Evolutionary conservation across 208 protist species (phyloP), one percentile per base, ranked within the genome.

Genomic region (Leishmania guyanensis): DNA sequence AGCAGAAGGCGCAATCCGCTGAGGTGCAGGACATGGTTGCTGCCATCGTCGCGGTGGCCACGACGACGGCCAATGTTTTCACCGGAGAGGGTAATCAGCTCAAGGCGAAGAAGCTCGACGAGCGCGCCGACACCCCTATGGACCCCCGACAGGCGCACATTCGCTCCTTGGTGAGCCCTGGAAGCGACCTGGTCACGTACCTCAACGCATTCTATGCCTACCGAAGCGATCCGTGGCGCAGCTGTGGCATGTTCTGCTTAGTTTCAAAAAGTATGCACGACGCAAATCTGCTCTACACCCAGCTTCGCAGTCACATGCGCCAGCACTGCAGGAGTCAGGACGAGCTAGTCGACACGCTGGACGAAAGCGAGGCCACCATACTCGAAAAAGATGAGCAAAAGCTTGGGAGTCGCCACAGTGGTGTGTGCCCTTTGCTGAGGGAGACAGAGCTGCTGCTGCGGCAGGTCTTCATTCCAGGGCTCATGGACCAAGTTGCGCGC

Each of bases 221-320:
- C 84, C 74, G 79, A 46, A 69, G 90, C 53, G 75, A 86, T 29
- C 72, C 83, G 29, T 78, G 71, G 29, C 26, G 39, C n/a, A 90
- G 81, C 71, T 93, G 91, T 77, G 72, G 81, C 43, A 81, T 84
- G 12, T 94, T 93, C 84, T 97, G 93, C 83, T 80, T 98, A 62
- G 88, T 98, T 64, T 88, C 94, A 72, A 98, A 98, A 83, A 96
- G 89, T 80, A 90, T 98, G 86, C 84, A 86, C 26, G 93, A 98
- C 80, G 88, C 92, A 9, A 74, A 68, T 26, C 91, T 93, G 76
- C 88, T 98, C 29, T 91, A 86, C 48, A 62, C 85, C 16, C 95
- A 98, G 79, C 82, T 98, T 29, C 83, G 88, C 75, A 66, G 73
- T 46, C 65, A 90, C 83, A 85, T 85, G 62, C 76, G 69, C 17